Base-by-base conservation (phyloP, 2,329 filamentous ascomycete species). In the Pseudofabraea citricarpa region DNA sequence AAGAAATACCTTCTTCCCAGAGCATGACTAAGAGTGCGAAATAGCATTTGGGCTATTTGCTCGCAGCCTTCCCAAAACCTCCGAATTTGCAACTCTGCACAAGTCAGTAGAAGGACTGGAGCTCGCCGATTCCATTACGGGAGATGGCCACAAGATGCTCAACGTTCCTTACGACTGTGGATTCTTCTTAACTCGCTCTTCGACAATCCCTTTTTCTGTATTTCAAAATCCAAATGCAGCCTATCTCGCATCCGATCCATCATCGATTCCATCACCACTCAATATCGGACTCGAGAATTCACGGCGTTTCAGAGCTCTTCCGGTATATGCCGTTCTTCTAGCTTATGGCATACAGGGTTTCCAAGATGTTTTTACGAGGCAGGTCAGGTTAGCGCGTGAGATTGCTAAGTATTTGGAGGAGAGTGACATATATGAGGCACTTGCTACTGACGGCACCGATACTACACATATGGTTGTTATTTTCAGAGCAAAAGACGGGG, bases 81-180 rank as follows among this genome's bases (percentile, higher is more conserved):
- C 71, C 1, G 75, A 83, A 44, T 90, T 86, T 58, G 59, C 66
- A 3, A 45, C 61, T 10, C 66, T 79, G 48, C 80, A 65, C 45
- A 64, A 60, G 26, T 72, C 65, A 46, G 73, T 66, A 1, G 72
- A 76, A 4, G 87, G 87, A 1, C 63, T 96, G 10, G 84, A 95
- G 48, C 70, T 95, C 2, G 89, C 87, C 3, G 89, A 96, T 60
- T 94, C 87, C 40, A 90, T 96, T 53, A 83, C 88, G 0, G 83
- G 86, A 2, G 90, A 96, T 57, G 86, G 78, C 0, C 91, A 97
- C 64, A 96, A 96, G 60, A 68, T 95, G n/a, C 75, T 97, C 48
- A 96, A 96, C 54, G 89, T 95, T 36, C 90, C 91, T 0, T 96
- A 96, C 56, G 91, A 96, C 63, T 90, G 85, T 56, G 91, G 90